Conservation (phyloP, 139 green algal species). For the Volvox reticuliferus region DNA sequence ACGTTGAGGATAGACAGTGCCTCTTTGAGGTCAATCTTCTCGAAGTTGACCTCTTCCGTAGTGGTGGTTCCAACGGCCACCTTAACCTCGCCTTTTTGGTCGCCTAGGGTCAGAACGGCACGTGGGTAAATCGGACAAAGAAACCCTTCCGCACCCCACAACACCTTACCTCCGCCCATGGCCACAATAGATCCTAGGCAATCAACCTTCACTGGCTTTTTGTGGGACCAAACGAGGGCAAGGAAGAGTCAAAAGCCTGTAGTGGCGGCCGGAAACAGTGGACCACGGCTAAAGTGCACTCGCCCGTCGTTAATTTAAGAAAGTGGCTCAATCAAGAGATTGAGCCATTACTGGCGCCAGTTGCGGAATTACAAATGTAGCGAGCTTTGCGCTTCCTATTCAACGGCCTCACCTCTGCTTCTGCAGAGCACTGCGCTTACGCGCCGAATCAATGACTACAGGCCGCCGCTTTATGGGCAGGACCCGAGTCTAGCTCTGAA, state of each 20-base stretch:
- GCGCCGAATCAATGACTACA: too few relatives aligned
- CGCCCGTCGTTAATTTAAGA: too few relatives aligned
- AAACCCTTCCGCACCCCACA: neutral
- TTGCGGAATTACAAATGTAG: too few relatives aligned
- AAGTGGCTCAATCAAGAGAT: neutral
- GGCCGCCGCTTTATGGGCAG: too few relatives aligned
- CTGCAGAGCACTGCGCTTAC: neutral
- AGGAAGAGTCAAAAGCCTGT: neutral
- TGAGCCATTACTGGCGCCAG: too few relatives aligned
- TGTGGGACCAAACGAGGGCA: neutral
- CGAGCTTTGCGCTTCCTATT: neutral
- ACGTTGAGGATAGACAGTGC: constrained; percentile 70
- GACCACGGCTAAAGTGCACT: neutral
- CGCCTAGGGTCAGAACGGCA: neutral
- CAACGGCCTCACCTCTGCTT: neutral
- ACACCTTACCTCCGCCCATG: constrained; percentile 13
- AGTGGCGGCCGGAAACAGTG: neutral
- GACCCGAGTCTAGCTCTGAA: too few relatives aligned
- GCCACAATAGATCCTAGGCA: neutral
- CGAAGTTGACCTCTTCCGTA: constrained; percentile 81
- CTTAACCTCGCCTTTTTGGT: constrained; percentile 55
- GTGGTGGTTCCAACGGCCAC: constrained; percentile 23
- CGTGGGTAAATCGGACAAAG: neutral
- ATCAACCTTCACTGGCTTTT: neutral
- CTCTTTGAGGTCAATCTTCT: constrained; percentile 72